phyloP scores from a whole-genome alignment of 2,329 filamentous ascomycete species.

The Rhynchosporium graminicola region DNA sequence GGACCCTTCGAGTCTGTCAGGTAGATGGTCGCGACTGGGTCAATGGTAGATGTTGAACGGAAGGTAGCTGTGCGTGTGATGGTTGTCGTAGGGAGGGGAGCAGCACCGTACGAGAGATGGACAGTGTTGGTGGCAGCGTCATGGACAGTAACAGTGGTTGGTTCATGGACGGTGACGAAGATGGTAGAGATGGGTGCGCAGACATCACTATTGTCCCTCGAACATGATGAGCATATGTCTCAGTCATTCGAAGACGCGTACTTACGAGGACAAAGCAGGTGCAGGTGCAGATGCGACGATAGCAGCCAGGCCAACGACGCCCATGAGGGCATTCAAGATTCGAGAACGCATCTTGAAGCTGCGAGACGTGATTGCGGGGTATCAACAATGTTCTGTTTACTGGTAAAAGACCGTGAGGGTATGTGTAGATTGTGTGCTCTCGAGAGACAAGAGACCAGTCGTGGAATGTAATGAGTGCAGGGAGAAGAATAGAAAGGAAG shows the following conservation, averaged over 20 bases:
- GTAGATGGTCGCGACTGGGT: background rate
- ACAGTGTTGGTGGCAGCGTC: constrained; percentile 25
- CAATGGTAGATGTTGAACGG: constrained; percentile 11
- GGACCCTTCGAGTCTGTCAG: constrained; percentile 10
- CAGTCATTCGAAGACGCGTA: constrained; percentile 9
- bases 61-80: constrained; percentile 21
- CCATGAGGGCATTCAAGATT: constrained; percentile 18
- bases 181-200: constrained; percentile 29
- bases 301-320: constrained; percentile 26
- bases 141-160: constrained; percentile 26
- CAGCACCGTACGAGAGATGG: constrained; percentile 18
- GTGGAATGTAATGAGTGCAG: constrained; percentile 18
- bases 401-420: constrained; percentile 6
- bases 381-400: constrained; percentile 15
- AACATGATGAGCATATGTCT: constrained; percentile 17
- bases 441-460: constrained; percentile 1
- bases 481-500: constrained; percentile 15
- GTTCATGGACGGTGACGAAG: constrained; percentile 25
- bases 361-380: background rate
- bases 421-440: background rate
- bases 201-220: constrained; percentile 16
- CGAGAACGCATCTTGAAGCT: constrained; percentile 33
- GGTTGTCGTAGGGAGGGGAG: constrained; percentile 15
- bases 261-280: constrained; percentile 29
- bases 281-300: constrained; percentile 27